phyloP scores from a whole-genome alignment of 2,329 filamentous ascomycete genomes.

The Talaromyces pinophilus region DNA sequence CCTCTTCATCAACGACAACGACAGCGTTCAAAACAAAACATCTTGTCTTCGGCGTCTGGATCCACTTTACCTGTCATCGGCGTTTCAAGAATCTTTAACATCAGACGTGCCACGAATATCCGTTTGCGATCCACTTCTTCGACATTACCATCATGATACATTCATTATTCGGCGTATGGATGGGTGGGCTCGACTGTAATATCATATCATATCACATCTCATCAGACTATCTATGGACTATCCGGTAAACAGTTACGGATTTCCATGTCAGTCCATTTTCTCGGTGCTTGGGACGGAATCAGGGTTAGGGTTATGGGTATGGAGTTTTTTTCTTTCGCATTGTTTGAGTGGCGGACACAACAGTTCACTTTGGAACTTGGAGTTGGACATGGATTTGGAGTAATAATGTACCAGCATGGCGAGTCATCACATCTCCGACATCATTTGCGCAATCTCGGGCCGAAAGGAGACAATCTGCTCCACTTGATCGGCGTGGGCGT shows the following conservation, averaged over 20 bases:
- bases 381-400: background rate
- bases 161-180: conserved; percentile 6
- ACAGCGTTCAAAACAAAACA: background rate
- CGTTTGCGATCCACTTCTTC: background rate
- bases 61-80: background rate
- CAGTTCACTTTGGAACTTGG: background rate
- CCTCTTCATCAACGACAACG: background rate
- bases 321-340: background rate
- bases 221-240: background rate
- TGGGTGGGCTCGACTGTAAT: conserved; percentile 3
- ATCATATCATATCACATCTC: conserved; percentile 6
- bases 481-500: conserved; percentile 8
- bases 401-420: background rate
- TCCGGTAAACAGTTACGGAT: conserved; percentile 12
- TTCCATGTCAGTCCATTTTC: background rate
- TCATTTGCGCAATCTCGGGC: conserved; percentile 8
- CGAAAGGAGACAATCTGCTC: conserved; percentile 1
- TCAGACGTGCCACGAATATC: conserved; percentile 1
- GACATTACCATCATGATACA: background rate
- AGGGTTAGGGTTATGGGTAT: background rate
- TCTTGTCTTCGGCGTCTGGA: background rate
- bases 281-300: background rate
- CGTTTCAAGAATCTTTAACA: background rate
- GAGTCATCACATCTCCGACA: background rate
- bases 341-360: background rate